A percentile compares a stretch with the other conserved stretches of the same genome.
Conservation (phyloP, 2,329 filamentous ascomycete species). For the Knoxdaviesia capensis region DNA sequence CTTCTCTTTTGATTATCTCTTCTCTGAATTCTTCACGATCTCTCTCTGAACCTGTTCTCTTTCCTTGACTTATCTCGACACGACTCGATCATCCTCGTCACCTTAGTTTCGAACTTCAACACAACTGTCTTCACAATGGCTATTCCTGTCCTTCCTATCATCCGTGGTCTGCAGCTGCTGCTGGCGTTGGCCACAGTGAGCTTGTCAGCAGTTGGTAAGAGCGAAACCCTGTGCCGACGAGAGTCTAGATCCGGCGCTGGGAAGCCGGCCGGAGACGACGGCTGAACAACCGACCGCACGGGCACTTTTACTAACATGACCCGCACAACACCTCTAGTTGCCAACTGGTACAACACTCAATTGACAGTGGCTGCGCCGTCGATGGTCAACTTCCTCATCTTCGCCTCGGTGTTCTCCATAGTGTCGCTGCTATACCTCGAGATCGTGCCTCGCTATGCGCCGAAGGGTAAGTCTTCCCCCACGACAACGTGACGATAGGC, state of each 20-base stretch:
- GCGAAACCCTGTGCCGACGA: not conserved
- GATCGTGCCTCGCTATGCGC: slow-evolving; percentile 22
- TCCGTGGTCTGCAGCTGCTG: slow-evolving; percentile 24
- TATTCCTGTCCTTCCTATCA: not conserved
- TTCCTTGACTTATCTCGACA: not conserved
- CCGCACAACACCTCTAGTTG: slow-evolving; percentile 20
- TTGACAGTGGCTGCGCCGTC: slow-evolving; percentile 32
- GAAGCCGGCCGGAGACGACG: not conserved
- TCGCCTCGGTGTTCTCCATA: slow-evolving; percentile 30
- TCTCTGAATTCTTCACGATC: not conserved
- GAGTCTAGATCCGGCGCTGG: not conserved
- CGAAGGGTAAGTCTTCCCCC: slow-evolving; percentile 14
- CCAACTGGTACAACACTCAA: slow-evolving; percentile 37
- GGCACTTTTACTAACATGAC: slow-evolving; percentile 4
- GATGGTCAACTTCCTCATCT: slow-evolving; percentile 37
- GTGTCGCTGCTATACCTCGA: slow-evolving; percentile 34
- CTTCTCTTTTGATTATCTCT: not conserved
- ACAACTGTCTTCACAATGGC: not conserved
- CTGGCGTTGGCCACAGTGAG: slow-evolving; percentile 24
- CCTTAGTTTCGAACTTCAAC: not conserved
- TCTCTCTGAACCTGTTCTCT: not conserved
- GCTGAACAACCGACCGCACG: not conserved
- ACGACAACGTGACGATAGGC: not conserved
- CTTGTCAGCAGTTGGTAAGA: slow-evolving; percentile 29
- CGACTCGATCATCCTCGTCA: not conserved